A percentile compares a stretch with the other conserved stretches of the same genome.
These are phyloP conservation scores for Russula ochroleuca DNA, from an alignment of 768 basidiomycete species.

Conservation along the genomic window DNA sequence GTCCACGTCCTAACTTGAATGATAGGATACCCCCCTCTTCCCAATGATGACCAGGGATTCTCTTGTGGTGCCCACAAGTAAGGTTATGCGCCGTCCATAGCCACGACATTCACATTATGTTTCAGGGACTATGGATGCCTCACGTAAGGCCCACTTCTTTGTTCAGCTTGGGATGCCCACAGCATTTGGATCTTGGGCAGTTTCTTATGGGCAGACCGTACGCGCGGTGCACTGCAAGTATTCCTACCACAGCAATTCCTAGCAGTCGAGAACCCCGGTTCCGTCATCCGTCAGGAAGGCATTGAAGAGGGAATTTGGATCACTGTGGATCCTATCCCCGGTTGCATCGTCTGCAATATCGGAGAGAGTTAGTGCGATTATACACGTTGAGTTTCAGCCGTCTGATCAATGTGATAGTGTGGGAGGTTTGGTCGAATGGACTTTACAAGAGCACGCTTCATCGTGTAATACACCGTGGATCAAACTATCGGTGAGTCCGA, in stretches of 20 bases:
- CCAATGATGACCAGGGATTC: slow-evolving; percentile 71
- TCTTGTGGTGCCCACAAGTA: slow-evolving; percentile 92
- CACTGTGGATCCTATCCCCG: slow-evolving; percentile 75
- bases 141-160: slow-evolving; percentile 48
- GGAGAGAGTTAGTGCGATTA: slow-evolving; percentile 66
- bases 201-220: slow-evolving; percentile 77
- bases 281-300: slow-evolving; percentile 47
- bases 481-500: slow-evolving; percentile 56
- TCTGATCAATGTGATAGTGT: slow-evolving; percentile 49
- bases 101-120: neutral
- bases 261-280: slow-evolving; percentile 29
- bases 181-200: slow-evolving; percentile 39
- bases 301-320: slow-evolving; percentile 69
- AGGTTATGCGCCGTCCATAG: slow-evolving; percentile 6
- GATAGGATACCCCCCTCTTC: slow-evolving; percentile 82
- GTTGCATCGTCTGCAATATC: slow-evolving; percentile 85
- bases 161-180: neutral
- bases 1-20: slow-evolving; percentile 4
- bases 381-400: neutral
- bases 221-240: slow-evolving; percentile 77
- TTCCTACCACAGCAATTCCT: slow-evolving; percentile 50
- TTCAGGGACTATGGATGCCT: slow-evolving; percentile 85
- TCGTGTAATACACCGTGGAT: slow-evolving; percentile 72
- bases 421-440: slow-evolving; percentile 88
- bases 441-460: slow-evolving; percentile 88